Percentiles rank a stretch among this genome's conserved stretches.
These are phyloP conservation scores for Nicotiana tabacum DNA, from an alignment of 257 asterid genomes.

Conservation along the genomic window DNA sequence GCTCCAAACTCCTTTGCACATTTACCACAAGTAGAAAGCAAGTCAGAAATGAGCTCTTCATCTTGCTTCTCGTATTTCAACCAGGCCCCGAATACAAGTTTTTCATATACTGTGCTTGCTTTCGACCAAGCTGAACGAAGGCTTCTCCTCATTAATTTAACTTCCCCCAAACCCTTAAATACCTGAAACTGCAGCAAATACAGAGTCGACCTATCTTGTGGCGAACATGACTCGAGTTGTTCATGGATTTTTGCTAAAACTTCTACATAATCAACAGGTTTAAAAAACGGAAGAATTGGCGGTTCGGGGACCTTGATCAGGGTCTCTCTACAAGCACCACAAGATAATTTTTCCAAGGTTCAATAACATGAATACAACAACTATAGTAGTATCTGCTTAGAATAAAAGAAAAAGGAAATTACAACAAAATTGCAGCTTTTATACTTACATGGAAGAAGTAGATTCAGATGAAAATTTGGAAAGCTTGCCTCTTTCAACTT, in stretches of 20 bases:
- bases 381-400: neutral
- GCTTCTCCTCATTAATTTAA: constrained; percentile 84
- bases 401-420: neutral
- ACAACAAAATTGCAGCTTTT: neutral
- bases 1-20: constrained; percentile 67
- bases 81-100: constrained; percentile 90
- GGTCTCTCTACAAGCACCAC: constrained; percentile 68
- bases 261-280: constrained; percentile 89
- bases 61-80: constrained; percentile 87
- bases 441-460: constrained; percentile 72
- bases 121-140: constrained; percentile 85
- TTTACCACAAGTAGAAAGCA: constrained; percentile 77
- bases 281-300: constrained; percentile 68
- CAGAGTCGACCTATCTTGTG: constrained; percentile 61
- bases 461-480: constrained; percentile 57
- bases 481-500: constrained; percentile 95
- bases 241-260: constrained; percentile 91
- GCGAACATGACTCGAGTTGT: constrained; percentile 80
- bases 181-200: constrained; percentile 87
- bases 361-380: neutral
- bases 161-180: constrained; percentile 92
- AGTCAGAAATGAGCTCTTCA: constrained; percentile 66
- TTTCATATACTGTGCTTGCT: constrained; percentile 68
- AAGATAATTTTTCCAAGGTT: constrained; percentile 9
- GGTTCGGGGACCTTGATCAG: constrained; percentile 92